Percentiles rank a stretch among this genome's conserved stretches.
phyloP scores from a whole-genome alignment of 2,329 filamentous ascomycete genomes.

The Fusarium odoratissimum region DNA sequence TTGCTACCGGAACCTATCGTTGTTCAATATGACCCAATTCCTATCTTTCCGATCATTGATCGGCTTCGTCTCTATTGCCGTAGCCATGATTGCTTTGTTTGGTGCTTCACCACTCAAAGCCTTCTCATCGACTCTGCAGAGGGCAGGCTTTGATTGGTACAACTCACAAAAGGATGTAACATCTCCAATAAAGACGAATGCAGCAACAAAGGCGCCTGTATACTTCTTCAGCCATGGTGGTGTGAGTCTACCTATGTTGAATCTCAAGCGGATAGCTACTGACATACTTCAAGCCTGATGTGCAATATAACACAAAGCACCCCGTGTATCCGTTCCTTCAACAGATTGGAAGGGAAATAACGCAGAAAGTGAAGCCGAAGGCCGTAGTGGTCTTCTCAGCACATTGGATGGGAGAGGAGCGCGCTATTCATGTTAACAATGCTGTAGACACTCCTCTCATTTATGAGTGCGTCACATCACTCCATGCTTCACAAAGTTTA shows the following conservation, averaged over 20 bases:
- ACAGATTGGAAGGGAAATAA: slow-evolving; percentile 76
- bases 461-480: slow-evolving; percentile 65
- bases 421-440: slow-evolving; percentile 73
- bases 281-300: slow-evolving; percentile 60
- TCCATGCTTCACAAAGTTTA: background rate
- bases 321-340: slow-evolving; percentile 74
- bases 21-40: slow-evolving; percentile 36
- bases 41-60: slow-evolving; percentile 36
- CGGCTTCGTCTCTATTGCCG: slow-evolving; percentile 36
- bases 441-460: slow-evolving; percentile 73
- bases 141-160: slow-evolving; percentile 30
- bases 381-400: slow-evolving; percentile 82
- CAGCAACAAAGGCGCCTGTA: slow-evolving; percentile 50
- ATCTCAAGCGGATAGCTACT: background rate
- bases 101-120: slow-evolving; percentile 38
- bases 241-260: slow-evolving; percentile 47
- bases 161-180: slow-evolving; percentile 20
- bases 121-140: slow-evolving; percentile 41
- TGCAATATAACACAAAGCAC: slow-evolving; percentile 76
- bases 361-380: slow-evolving; percentile 74
- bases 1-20: background rate
- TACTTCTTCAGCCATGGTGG: slow-evolving; percentile 65
- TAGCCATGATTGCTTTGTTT: slow-evolving; percentile 41
- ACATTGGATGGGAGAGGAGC: slow-evolving; percentile 74
- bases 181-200: background rate